Evolutionary conservation across 805 yeast genomes (phyloP).

Genomic region (Cyberlindnera euphorbiae): DNA sequence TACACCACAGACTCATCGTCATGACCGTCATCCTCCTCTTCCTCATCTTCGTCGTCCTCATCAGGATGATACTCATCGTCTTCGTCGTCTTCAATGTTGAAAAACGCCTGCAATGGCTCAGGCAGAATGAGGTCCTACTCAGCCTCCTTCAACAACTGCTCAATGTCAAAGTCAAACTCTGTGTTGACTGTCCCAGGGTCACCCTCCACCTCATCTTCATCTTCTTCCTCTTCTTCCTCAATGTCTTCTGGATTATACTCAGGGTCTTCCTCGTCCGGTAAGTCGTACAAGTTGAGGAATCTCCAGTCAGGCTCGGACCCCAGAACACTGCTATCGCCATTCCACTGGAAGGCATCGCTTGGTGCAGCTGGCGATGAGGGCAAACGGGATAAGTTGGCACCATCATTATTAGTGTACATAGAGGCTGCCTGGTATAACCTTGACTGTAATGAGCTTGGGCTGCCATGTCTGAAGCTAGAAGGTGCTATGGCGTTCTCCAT

Average conservation of each 20-base stretch:
- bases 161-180: constrained; percentile 5
- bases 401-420: constrained; percentile 1
- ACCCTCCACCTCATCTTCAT: constrained; percentile 3
- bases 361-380: constrained; percentile 9
- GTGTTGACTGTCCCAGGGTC: background rate
- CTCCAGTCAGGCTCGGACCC: constrained; percentile 11
- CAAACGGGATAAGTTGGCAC: too few relatives aligned
- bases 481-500: background rate
- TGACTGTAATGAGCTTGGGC: background rate
- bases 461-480: background rate
- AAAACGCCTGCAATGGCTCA: constrained; percentile 1
- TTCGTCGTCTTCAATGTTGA: constrained; percentile 10
- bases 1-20: constrained; percentile 4
- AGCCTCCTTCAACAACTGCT: constrained; percentile 7
- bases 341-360: constrained; percentile 3
- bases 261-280: constrained; percentile 12
- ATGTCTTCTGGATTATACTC: constrained; percentile 12
- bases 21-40: constrained; percentile 3
- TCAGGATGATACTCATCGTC: constrained; percentile 14
- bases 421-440: background rate
- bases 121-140: constrained; percentile 4
- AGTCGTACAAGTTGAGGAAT: constrained; percentile 3
- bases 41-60: constrained; percentile 6
- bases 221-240: constrained; percentile 8
- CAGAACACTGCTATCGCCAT: background rate